Conservation (phyloP, 768 basidiomycete species). For the Russula foetens region DNA sequence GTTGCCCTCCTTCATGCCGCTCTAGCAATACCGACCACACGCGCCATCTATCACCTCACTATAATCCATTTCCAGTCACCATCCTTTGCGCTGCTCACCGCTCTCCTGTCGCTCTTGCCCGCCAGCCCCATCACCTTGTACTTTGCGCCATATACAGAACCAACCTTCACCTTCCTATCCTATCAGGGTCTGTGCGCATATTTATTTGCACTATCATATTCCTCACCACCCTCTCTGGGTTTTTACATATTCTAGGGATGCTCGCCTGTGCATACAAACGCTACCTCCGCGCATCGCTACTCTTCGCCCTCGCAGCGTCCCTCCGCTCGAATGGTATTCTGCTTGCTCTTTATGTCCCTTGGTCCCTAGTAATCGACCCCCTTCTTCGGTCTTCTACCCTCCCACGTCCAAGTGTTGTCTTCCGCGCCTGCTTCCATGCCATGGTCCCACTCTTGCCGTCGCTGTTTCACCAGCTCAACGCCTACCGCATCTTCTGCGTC, state of each 20-base stretch:
- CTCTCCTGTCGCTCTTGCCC: slow-evolving; percentile 65
- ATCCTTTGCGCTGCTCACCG: slow-evolving; percentile 50
- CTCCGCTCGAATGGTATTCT: slow-evolving; percentile 78
- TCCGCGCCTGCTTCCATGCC: slow-evolving; percentile 36
- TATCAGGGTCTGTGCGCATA: slow-evolving; percentile 49
- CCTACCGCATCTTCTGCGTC: slow-evolving; percentile 61
- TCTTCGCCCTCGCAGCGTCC: slow-evolving; percentile 52
- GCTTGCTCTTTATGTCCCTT: slow-evolving; percentile 69
- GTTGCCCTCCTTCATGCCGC: slow-evolving; percentile 31
- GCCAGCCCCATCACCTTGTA: slow-evolving; percentile 72
- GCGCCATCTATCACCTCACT: slow-evolving; percentile 51
- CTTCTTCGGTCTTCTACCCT: slow-evolving; percentile 30
- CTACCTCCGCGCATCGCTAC: slow-evolving; percentile 50
- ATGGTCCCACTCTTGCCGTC: slow-evolving; percentile 56
- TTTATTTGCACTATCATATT: background rate
- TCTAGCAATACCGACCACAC: slow-evolving; percentile 34
- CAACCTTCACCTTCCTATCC: slow-evolving; percentile 76
- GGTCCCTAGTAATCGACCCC: slow-evolving; percentile 58
- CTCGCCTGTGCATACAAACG: slow-evolving; percentile 39
- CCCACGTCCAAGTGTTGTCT: slow-evolving; percentile 28
- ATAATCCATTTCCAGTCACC: slow-evolving; percentile 46
- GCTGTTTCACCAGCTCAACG: slow-evolving; percentile 56
- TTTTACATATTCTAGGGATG: slow-evolving; percentile 40
- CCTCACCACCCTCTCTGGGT: background rate
- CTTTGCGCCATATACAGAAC: slow-evolving; percentile 73